These are phyloP conservation scores for Globisporangium solare DNA, from an alignment of 352 stramenopile species.

Conservation along the genomic window DNA sequence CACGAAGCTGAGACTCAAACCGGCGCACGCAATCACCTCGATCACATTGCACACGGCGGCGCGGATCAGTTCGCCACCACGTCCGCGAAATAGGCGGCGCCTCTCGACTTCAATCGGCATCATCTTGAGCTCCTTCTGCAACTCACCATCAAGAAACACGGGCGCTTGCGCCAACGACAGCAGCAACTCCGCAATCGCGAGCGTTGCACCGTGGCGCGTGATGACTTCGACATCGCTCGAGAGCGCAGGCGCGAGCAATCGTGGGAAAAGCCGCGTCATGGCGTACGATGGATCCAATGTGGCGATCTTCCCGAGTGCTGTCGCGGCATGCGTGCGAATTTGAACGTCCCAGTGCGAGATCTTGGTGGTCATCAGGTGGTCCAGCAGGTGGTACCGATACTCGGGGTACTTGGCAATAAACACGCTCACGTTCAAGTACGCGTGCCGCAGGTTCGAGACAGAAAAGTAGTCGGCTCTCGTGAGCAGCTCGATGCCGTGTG, in stretches of 20 bases:
- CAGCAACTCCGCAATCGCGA: conserved; percentile 88
- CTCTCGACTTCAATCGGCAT: conserved; percentile 91
- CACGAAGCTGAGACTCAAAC: conserved; percentile 47
- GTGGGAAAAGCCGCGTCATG: conserved; percentile 71
- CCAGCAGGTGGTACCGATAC: conserved; percentile 80
- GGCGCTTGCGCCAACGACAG: conserved; percentile 41
- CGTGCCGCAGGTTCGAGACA: conserved; percentile 87
- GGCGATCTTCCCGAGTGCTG: conserved; percentile 83
- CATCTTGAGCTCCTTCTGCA: conserved; percentile 66
- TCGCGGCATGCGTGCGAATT: conserved; percentile 87
- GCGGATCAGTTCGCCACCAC: conserved; percentile 95
- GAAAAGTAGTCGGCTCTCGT: conserved; percentile 97
- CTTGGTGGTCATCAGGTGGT: conserved; percentile 85
- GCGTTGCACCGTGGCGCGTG: conserved; percentile 90
- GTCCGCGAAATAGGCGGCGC: conserved; percentile 92
- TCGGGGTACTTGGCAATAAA: conserved; percentile 90
- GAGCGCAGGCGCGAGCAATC: conserved; percentile 76
- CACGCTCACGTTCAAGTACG: conserved; percentile 90
- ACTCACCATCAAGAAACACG: conserved; percentile 62
- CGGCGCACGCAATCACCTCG: conserved; percentile 75
- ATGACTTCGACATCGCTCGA: conserved; percentile 88
- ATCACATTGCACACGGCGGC: conserved; percentile 93
- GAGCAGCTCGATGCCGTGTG: conserved; percentile 96
- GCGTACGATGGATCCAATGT: conserved; percentile 77
- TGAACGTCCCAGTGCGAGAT: conserved; percentile 94